Conservation (phyloP, 139 green algal genomes). For the Trebouxia sp. region DNA sequence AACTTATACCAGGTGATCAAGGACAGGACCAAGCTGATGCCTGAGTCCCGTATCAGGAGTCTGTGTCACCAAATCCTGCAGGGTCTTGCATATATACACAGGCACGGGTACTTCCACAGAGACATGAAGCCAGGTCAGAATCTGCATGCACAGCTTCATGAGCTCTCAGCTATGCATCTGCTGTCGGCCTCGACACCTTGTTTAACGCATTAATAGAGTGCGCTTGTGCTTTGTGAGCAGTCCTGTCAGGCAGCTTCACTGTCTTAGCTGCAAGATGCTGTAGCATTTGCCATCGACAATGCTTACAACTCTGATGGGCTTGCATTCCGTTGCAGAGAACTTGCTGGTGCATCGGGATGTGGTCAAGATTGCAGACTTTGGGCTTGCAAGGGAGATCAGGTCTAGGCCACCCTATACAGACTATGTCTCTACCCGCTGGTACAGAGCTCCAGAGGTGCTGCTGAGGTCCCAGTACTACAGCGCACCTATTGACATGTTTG, state of each 20-base stretch:
- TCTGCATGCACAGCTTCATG: neutral
- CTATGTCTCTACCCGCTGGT: slow-evolving; percentile 94
- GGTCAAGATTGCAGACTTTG: slow-evolving; percentile 97
- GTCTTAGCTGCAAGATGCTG: no score
- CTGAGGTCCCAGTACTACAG: slow-evolving; percentile 85
- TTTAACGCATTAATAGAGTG: no score
- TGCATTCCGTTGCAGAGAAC: slow-evolving; percentile 73
- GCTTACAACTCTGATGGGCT: neutral
- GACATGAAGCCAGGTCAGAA: slow-evolving; percentile 92
- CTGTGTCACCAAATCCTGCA: slow-evolving; percentile 92
- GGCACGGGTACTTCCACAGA: slow-evolving; percentile 93
- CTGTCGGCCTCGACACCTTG: no score
- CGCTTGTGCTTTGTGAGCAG: no score
- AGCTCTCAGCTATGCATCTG: no score
- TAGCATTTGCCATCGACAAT: no score
- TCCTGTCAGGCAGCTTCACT: no score
- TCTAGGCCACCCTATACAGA: slow-evolving; percentile 91
- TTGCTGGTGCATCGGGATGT: slow-evolving; percentile 81
- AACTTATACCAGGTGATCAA: slow-evolving; percentile 98
- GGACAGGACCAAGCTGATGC: slow-evolving; percentile 80
- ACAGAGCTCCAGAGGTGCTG: slow-evolving; percentile 83
- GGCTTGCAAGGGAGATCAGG: slow-evolving; percentile 85
- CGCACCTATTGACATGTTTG: slow-evolving; percentile 92
- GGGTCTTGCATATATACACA: slow-evolving; percentile 93
- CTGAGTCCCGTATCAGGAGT: slow-evolving; percentile 78